phyloP scores from a whole-genome alignment of 495 filamentous ascomycete genomes.

The Geopyxis carbonaria region DNA sequence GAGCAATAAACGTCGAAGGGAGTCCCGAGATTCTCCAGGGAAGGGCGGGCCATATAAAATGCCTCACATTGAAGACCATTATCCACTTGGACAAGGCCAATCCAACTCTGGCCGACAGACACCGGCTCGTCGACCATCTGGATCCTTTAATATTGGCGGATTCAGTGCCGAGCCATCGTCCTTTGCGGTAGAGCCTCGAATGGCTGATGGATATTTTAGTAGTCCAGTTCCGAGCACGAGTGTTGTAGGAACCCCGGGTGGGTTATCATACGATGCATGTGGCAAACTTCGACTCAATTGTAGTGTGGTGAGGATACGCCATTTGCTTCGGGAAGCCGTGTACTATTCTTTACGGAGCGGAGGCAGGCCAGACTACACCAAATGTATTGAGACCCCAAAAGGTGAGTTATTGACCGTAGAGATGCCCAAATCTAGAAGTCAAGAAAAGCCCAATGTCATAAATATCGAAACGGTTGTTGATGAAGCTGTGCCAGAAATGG shows the following conservation, averaged over 20 bases:
- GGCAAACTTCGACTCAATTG: slow-evolving; percentile 23
- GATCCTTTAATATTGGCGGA: no score
- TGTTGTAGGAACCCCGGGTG: slow-evolving; percentile 1
- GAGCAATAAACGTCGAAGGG: slow-evolving; percentile 3
- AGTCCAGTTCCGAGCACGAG: no score
- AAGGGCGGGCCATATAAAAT: slow-evolving; percentile 3
- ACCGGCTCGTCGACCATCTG: not conserved
- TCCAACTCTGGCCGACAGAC: not conserved
- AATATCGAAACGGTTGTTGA: slow-evolving; percentile 54
- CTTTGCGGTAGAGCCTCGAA: no score
- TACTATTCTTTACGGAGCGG: slow-evolving; percentile 54
- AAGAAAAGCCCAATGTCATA: slow-evolving; percentile 39
- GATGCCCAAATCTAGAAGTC: slow-evolving; percentile 35
- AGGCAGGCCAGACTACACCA: slow-evolving; percentile 54
- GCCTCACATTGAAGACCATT: not conserved
- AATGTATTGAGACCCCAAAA: slow-evolving; percentile 38
- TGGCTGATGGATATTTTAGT: no score
- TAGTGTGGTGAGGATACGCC: slow-evolving; percentile 44
- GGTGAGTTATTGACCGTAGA: slow-evolving; percentile 54
- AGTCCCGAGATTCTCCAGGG: not conserved
- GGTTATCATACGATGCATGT: slow-evolving; percentile 20
- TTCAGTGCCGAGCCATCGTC: no score
- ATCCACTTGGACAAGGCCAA: not conserved
- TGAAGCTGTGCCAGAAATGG: slow-evolving; percentile 43
- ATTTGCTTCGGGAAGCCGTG: slow-evolving; percentile 49